Evolutionary conservation across 176 grass and related monocot genomes (phyloP).

Genomic region (Paspalum notatum): DNA sequence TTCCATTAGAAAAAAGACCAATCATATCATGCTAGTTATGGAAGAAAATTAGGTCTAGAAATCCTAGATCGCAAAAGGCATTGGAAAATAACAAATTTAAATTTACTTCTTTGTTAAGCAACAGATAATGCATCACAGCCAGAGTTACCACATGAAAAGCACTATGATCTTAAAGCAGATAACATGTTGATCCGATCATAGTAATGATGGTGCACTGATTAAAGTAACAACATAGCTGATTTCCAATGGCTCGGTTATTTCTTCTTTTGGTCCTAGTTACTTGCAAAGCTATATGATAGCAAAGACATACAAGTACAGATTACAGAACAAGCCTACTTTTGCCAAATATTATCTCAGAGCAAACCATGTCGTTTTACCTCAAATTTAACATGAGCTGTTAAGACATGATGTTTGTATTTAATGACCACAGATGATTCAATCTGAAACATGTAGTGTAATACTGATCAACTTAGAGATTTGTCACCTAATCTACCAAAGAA

Average conservation of each 20-base stretch:
- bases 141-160: slow-evolving; percentile 15
- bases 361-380: not conserved
- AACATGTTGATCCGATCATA: slow-evolving; percentile 32
- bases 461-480: not conserved
- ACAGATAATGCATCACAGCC: slow-evolving; percentile 29
- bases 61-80: slow-evolving; percentile 35
- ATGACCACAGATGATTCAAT: not conserved
- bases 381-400: slow-evolving; percentile 8
- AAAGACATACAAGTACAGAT: slow-evolving; percentile 49
- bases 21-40: slow-evolving; percentile 39
- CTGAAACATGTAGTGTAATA: slow-evolving; percentile 6
- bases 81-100: not conserved
- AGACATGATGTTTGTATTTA: not conserved
- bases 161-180: slow-evolving; percentile 32
- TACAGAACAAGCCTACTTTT: slow-evolving; percentile 42
- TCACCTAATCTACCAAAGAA: not conserved
- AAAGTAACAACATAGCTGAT: slow-evolving; percentile 33
- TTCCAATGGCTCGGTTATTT: slow-evolving; percentile 40
- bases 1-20: slow-evolving; percentile 32
- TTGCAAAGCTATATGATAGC: slow-evolving; percentile 36
- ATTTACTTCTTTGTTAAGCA: slow-evolving; percentile 50
- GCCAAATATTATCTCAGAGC: slow-evolving; percentile 24
- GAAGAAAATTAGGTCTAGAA: slow-evolving; percentile 35
- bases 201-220: slow-evolving; percentile 45
- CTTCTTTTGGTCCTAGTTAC: slow-evolving; percentile 36